Percentiles rank a stretch among this genome's conserved stretches.
phyloP scores from a whole-genome alignment of 2,329 filamentous ascomycete genomes.

The Sporothrix mexicana region DNA sequence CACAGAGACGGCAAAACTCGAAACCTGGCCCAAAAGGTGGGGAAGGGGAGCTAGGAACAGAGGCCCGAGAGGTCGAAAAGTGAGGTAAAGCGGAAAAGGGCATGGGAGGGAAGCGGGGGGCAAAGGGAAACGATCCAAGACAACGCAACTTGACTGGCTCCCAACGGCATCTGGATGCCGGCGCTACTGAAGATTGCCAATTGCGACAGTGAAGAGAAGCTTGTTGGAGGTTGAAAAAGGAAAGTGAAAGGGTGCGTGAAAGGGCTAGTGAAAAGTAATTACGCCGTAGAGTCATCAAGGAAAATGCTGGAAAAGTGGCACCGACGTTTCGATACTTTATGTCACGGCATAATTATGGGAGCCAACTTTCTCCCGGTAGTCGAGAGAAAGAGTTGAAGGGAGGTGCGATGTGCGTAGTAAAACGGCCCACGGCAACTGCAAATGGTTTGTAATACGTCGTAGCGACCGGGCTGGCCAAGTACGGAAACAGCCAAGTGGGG shows the following conservation, averaged over 20 bases:
- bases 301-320: too few species aligned
- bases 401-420: not conserved
- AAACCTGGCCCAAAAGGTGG: not conserved
- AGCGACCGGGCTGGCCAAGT: not conserved
- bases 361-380: not conserved
- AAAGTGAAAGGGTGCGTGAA: not conserved
- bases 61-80: not conserved
- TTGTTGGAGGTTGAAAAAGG: not conserved
- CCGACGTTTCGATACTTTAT: constrained; percentile 3
- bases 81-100: too few species aligned
- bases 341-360: not conserved
- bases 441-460: not conserved
- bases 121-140: too few species aligned
- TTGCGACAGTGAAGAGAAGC: not conserved
- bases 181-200: not conserved
- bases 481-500: constrained; percentile 4
- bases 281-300: too few species aligned
- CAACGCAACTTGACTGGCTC: not conserved
- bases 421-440: constrained; percentile 7
- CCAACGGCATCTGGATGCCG: not conserved
- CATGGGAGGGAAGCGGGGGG: too few species aligned
- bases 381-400: not conserved
- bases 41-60: not conserved
- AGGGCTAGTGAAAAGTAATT: too few species aligned
- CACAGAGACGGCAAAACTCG: not conserved